phyloP scores from a whole-genome alignment of 2,329 filamentous ascomycete species.

The Trichoderma sp. region DNA sequence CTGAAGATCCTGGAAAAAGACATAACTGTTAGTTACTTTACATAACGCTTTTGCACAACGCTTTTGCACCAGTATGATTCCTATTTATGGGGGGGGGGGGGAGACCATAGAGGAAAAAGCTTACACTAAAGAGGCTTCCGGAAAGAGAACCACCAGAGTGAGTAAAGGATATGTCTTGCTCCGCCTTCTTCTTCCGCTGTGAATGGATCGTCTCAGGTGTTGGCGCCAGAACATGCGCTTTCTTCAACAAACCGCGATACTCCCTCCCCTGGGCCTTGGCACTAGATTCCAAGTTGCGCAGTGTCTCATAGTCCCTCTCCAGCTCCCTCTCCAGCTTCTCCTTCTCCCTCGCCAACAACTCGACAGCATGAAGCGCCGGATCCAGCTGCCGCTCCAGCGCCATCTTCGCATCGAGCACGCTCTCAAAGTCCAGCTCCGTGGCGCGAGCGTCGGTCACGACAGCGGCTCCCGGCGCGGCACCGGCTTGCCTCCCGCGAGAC shows the following conservation, averaged over 20 bases:
- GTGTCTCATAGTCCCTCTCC: conserved; percentile 51
- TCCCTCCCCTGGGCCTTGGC: conserved; percentile 52
- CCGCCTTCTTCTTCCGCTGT: conserved; percentile 7
- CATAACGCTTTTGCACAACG: not conserved
- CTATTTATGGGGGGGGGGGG: no score
- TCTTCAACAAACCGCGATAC: conserved; percentile 48
- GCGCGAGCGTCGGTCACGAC: conserved; percentile 45
- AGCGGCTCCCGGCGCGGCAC: conserved; percentile 17
- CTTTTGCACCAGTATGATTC: no score
- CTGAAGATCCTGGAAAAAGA: conserved; percentile 34
- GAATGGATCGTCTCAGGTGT: conserved; percentile 26
- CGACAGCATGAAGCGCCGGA: conserved; percentile 59
- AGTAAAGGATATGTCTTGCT: conserved; percentile 12
- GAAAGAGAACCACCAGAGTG: not conserved
- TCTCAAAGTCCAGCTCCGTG: conserved; percentile 64
- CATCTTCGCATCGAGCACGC: conserved; percentile 57
- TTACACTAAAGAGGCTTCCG: conserved; percentile 22
- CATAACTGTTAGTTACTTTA: not conserved
- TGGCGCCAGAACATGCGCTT: conserved; percentile 50
- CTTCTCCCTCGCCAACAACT: conserved; percentile 57
- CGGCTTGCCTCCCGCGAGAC: conserved; percentile 20
- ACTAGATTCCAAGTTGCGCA: conserved; percentile 53
- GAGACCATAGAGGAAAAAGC: not conserved
- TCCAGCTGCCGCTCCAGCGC: conserved; percentile 57
- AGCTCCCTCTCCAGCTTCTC: conserved; percentile 54